Conservation (phyloP, 768 basidiomycete species). For the Collybia sordida region DNA sequence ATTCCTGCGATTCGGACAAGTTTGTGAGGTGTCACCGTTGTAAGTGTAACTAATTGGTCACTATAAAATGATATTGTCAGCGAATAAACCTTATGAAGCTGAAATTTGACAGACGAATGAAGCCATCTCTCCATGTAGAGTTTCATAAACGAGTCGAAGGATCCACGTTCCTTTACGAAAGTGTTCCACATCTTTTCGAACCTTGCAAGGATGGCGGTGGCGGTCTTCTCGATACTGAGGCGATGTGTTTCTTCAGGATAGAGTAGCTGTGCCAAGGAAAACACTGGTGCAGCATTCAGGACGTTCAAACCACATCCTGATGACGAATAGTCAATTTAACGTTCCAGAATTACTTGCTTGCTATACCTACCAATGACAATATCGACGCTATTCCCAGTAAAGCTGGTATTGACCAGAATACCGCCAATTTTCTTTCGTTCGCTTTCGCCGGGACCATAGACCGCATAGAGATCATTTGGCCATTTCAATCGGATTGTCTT, state of each 20-base stretch:
- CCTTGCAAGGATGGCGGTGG: constrained; percentile 69
- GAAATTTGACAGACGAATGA: constrained; percentile 72
- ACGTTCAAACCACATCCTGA: constrained; percentile 90
- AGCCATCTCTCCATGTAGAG: constrained; percentile 84
- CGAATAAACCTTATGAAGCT: not conserved
- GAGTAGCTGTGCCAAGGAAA: constrained; percentile 74
- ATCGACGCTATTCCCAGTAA: constrained; percentile 68
- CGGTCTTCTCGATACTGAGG: constrained; percentile 71
- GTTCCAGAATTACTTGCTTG: not conserved
- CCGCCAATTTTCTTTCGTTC: constrained; percentile 85
- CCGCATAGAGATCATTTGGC: constrained; percentile 95
- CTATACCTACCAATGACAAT: constrained; percentile 72
- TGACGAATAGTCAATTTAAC: constrained; percentile 3
- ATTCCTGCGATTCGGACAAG: constrained; percentile 81
- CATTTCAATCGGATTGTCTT: constrained; percentile 81
- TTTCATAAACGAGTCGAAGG: constrained; percentile 80
- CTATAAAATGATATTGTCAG: constrained; percentile 36
- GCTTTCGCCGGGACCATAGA: constrained; percentile 43
- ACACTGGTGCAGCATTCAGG: constrained; percentile 77
- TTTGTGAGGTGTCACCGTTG: constrained; percentile 68
- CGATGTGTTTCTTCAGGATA: constrained; percentile 25
- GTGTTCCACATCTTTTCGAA: constrained; percentile 80
- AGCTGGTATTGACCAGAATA: constrained; percentile 86
- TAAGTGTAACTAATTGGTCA: constrained; percentile 80
- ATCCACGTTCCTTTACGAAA: constrained; percentile 66